Evolutionary conservation across 2,329 filamentous ascomycete species (phyloP).

Genomic region (Fusarium protoensiforme): DNA sequence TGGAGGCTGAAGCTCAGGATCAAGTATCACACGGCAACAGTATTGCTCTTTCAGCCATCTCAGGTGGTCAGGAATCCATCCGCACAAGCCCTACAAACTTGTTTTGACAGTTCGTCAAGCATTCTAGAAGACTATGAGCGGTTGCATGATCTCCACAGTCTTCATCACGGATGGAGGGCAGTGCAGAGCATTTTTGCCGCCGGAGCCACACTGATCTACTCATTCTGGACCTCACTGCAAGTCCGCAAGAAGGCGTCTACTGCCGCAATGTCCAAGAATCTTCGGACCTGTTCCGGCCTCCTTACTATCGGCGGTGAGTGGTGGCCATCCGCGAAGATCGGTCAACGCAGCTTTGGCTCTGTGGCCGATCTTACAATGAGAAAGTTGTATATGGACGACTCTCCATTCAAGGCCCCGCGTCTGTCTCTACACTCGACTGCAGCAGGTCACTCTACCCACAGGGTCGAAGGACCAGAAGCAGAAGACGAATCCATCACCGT

Average conservation of each 20-base stretch:
- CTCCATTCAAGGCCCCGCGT: conserved; percentile 8
- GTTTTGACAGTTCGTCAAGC: conserved; percentile 43
- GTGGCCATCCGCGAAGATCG: conserved; percentile 51
- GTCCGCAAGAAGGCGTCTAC: conserved; percentile 39
- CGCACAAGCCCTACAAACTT: conserved; percentile 43
- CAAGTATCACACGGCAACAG: conserved; percentile 47
- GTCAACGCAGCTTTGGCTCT: conserved; percentile 45
- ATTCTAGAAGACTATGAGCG: conserved; percentile 45
- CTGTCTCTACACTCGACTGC: neutral
- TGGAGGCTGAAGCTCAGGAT: conserved; percentile 42
- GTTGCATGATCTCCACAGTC: conserved; percentile 44
- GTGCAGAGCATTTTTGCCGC: conserved; percentile 53
- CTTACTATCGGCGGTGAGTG: conserved; percentile 53
- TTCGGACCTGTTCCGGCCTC: conserved; percentile 49
- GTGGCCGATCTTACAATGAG: conserved; percentile 22
- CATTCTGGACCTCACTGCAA: conserved; percentile 47
- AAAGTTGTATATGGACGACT: conserved; percentile 11
- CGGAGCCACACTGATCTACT: conserved; percentile 52
- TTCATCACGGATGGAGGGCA: conserved; percentile 50
- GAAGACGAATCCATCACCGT: neutral
- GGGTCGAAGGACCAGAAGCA: neutral
- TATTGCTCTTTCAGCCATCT: conserved; percentile 51
- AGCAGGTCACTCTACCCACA: neutral
- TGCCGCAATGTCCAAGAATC: conserved; percentile 21
- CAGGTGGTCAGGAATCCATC: conserved; percentile 46